Base-by-base conservation (phyloP, 78 protist genomes). In the Speleostelium caveatum region DNA sequence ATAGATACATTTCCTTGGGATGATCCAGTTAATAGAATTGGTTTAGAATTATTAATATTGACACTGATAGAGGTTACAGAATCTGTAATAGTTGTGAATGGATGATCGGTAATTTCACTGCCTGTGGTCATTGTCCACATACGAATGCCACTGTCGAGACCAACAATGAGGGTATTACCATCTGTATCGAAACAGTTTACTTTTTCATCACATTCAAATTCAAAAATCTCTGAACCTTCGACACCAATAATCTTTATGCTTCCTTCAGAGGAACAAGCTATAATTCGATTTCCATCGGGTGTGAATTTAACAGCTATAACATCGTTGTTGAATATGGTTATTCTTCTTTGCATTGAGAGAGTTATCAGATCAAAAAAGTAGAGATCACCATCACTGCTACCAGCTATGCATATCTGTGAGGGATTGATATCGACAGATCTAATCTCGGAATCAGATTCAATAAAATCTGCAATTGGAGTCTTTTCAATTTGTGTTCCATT, bases 401-500 rank as follows among this genome's bases (percentile, higher is more conserved):
- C 95, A 0, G 89, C 75, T 26, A 73, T 22, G 33, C 76, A 80
- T 22, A 79, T 67, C 14, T 17, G 51, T n/a, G 90, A 89, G 5
- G 86, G 86, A 53, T 58, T 53, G 55, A 91, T 78, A 49, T 80
- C 90, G 2, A 75, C 49, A 0, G 76, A 73, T 17, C 67, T 26
- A n/a, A 91, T 80, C n/a, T 91, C 95, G 0, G 95, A 67, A 0
- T 91, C 95, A 3, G 77, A 56, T 8, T 91, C 95, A 4, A 63
- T 65, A 55, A 91, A 78, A n/a, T 91, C 95, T n/a, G 95, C 95
- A 28, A 72, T 60, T 36, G 88, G 88, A 8, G 59, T 28, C 21
- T 72, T 65, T 7, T 73, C 72, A 66, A 74, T 51, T 22, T 41
- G 30, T 10, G 65, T 61, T 2, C 67, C 58, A 3, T 39, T 68